Evolutionary conservation across 2,329 filamentous ascomycete genomes (phyloP).

Genomic region (Dothideomycetidae sp.): DNA sequence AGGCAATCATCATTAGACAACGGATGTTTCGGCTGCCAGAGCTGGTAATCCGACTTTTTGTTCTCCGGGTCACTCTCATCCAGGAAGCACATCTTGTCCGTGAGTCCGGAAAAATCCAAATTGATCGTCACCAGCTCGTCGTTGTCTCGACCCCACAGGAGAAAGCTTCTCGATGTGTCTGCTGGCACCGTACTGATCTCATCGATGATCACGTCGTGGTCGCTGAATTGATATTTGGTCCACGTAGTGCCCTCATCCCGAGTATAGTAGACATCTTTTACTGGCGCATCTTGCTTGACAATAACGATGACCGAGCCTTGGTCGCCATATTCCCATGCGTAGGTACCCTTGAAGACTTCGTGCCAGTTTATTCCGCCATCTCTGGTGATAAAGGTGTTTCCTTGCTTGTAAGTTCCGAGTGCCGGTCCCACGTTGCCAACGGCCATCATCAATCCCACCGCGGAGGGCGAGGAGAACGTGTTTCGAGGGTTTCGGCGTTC

Average conservation of each 20-base stretch:
- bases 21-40: slow-evolving; percentile 82
- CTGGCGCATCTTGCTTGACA: slow-evolving; percentile 55
- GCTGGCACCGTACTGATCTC: slow-evolving; percentile 81
- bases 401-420: slow-evolving; percentile 53
- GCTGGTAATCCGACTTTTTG: slow-evolving; percentile 55
- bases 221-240: slow-evolving; percentile 58
- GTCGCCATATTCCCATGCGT: slow-evolving; percentile 91
- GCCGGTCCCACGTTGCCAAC: slow-evolving; percentile 76
- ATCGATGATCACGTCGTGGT: slow-evolving; percentile 51
- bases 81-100: slow-evolving; percentile 53
- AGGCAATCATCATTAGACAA: slow-evolving; percentile 65
- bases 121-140: slow-evolving; percentile 59
- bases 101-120: slow-evolving; percentile 74
- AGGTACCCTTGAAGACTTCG: slow-evolving; percentile 70
- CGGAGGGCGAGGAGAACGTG: slow-evolving; percentile 77
- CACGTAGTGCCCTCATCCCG: slow-evolving; percentile 70
- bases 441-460: slow-evolving; percentile 80
- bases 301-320: slow-evolving; percentile 87
- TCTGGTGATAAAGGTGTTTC: slow-evolving; percentile 77
- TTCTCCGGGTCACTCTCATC: slow-evolving; percentile 46
- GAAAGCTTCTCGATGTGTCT: slow-evolving; percentile 78
- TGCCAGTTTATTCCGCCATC: slow-evolving; percentile 88
- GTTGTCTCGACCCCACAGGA: slow-evolving; percentile 64
- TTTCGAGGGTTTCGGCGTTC: slow-evolving; percentile 69
- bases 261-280: slow-evolving; percentile 59